Percentiles rank a stretch among this genome's conserved stretches.
Conservation (phyloP, 345 rosid species). For the Brassica rapa region DNA sequence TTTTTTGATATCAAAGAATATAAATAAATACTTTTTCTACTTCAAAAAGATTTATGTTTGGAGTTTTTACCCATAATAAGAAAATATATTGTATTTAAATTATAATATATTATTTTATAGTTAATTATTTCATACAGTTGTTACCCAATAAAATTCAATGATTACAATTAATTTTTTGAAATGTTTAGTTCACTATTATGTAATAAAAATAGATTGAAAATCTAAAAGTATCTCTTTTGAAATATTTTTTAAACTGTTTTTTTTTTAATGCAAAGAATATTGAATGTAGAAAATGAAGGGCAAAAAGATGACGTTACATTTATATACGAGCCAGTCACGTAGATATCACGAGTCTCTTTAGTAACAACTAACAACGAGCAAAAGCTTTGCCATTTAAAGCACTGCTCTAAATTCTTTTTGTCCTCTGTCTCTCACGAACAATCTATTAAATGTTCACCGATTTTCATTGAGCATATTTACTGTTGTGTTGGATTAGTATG, state of each 20-base stretch:
- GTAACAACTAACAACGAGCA: conserved; percentile 32
- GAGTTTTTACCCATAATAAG: not conserved
- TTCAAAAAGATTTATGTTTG: not conserved
- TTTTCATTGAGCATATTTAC: not conserved
- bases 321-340: conserved; percentile 32
- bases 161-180: no score
- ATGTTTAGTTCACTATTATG: no score
- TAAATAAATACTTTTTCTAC: no score
- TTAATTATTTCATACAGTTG: no score
- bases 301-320: conserved; percentile 12
- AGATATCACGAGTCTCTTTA: conserved; percentile 40
- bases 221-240: no score
- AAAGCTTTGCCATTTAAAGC: conserved; percentile 27
- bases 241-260: no score
- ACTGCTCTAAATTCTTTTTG: conserved; percentile 38
- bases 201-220: no score
- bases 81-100: not conserved
- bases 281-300: not conserved
- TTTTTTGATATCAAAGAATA: not conserved
- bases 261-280: not conserved
- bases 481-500: not conserved
- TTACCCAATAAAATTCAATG: no score
- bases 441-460: conserved; percentile 6
- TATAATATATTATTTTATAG: no score
- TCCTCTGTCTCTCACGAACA: conserved; percentile 12